Evolutionary conservation across 768 basidiomycete species (phyloP).

Genomic region (Tricholoma saponaceum): DNA sequence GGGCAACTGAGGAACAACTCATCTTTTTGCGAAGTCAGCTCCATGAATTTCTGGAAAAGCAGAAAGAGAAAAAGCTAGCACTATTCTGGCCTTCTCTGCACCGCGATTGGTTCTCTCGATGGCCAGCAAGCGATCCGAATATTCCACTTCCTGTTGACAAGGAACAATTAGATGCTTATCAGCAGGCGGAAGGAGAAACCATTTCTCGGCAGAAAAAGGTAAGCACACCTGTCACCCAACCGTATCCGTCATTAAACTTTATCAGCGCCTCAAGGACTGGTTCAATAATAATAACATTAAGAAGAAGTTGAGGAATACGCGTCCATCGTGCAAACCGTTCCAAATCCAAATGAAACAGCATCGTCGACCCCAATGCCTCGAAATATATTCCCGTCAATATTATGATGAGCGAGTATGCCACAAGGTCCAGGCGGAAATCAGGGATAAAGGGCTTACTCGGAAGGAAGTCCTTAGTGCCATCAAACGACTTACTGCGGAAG

Average conservation of each 20-base stretch:
- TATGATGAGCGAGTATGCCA: not conserved
- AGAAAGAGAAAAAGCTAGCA: not conserved
- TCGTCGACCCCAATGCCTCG: not conserved
- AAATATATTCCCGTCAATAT: conserved; percentile 1
- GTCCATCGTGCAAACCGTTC: not conserved
- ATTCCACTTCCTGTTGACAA: not conserved
- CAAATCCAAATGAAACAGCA: not conserved
- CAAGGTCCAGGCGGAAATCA: not conserved
- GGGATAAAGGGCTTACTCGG: not conserved
- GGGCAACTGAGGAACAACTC: not conserved
- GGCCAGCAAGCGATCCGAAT: not conserved
- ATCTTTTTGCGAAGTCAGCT: not conserved
- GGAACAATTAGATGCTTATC: conserved; percentile 1
- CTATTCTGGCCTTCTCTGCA: not conserved
- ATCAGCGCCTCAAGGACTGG: not conserved
- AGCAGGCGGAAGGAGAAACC: not conserved
- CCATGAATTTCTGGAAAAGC: not conserved
- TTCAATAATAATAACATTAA: not conserved
- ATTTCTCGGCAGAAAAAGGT: not conserved
- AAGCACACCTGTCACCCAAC: not conserved
- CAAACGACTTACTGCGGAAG: not conserved
- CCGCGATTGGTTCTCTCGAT: not conserved
- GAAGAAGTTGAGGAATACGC: not conserved
- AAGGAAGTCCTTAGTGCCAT: not conserved
- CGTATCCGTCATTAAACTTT: not conserved